Conservation (phyloP, 352 stramenopile genomes). For the Pilasporangium apinafurcum region DNA sequence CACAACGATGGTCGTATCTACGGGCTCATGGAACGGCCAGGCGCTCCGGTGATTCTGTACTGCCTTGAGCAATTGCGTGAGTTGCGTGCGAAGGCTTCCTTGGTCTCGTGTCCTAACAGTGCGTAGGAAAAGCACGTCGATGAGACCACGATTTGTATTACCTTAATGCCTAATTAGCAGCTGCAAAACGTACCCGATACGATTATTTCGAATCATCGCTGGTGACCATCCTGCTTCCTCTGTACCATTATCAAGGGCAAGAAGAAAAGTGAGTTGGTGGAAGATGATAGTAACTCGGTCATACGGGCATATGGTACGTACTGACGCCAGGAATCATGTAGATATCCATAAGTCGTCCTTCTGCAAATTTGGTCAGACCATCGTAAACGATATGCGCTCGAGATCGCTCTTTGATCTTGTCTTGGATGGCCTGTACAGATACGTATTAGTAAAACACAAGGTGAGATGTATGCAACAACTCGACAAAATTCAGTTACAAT, state of each 20-base stretch:
- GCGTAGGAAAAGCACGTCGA: not conserved
- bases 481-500: conserved; percentile 10
- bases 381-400: conserved; percentile 67
- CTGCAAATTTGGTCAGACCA: conserved; percentile 63
- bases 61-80: conserved; percentile 86
- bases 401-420: conserved; percentile 77
- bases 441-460: not conserved
- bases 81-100: conserved; percentile 76
- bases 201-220: conserved; percentile 79
- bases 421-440: conserved; percentile 58
- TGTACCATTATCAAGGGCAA: conserved; percentile 14
- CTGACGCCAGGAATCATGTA: conserved; percentile 84
- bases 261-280: not conserved
- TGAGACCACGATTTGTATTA: not conserved
- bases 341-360: conserved; percentile 80
- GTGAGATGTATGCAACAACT: conserved; percentile 6
- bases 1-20: conserved; percentile 91
- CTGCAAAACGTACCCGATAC: conserved; percentile 47
- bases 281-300: not conserved
- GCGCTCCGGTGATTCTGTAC: conserved; percentile 93
- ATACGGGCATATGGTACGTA: conserved; percentile 27
- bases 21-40: conserved; percentile 97
- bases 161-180: not conserved
- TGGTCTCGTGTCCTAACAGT: conserved; percentile 75
- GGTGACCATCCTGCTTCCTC: conserved; percentile 84